These are phyloP conservation scores for Fusarium mangiferae DNA, from an alignment of 2,329 filamentous ascomycete genomes.

Conservation along the genomic window DNA sequence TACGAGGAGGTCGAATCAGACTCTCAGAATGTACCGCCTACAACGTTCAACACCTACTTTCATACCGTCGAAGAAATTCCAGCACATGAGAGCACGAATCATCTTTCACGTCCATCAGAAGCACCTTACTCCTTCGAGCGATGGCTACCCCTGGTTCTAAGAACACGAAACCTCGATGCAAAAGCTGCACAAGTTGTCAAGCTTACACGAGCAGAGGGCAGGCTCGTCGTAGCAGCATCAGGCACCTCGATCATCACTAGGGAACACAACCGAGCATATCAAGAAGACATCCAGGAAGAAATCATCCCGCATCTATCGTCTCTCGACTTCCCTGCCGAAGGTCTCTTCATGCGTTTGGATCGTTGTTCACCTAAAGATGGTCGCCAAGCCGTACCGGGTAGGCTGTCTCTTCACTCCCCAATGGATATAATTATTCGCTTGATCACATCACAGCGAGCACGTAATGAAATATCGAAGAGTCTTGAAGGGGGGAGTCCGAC, in stretches of 20 bases:
- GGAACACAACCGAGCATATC: slow-evolving; percentile 3
- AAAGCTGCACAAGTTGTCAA: slow-evolving; percentile 44
- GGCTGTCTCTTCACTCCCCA: slow-evolving; percentile 42
- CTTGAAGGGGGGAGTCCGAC: slow-evolving; percentile 26
- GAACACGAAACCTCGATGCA: slow-evolving; percentile 45
- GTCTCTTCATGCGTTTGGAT: slow-evolving; percentile 56
- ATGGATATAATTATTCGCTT: slow-evolving; percentile 51
- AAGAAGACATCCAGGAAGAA: slow-evolving; percentile 36
- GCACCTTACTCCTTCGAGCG: slow-evolving; percentile 52
- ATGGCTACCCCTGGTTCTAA: slow-evolving; percentile 55
- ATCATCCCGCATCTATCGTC: slow-evolving; percentile 41
- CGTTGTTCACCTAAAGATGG: slow-evolving; percentile 58
- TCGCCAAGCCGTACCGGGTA: slow-evolving; percentile 32
- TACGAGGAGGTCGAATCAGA: slow-evolving; percentile 1
- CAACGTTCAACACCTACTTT: slow-evolving; percentile 22
- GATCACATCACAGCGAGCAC: slow-evolving; percentile 52
- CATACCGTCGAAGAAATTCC: background rate
- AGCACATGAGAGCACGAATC: background rate
- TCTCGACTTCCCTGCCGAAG: slow-evolving; percentile 46
- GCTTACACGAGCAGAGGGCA: slow-evolving; percentile 45
- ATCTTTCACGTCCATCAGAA: slow-evolving; percentile 31
- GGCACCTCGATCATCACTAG: slow-evolving; percentile 42
- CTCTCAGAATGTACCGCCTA: background rate
- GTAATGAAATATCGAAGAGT: slow-evolving; percentile 47
- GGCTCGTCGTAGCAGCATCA: slow-evolving; percentile 46